A percentile compares a stretch with the other conserved stretches of the same genome.
Conservation (phyloP, 257 asterid genomes). For the Solanum phureja region DNA sequence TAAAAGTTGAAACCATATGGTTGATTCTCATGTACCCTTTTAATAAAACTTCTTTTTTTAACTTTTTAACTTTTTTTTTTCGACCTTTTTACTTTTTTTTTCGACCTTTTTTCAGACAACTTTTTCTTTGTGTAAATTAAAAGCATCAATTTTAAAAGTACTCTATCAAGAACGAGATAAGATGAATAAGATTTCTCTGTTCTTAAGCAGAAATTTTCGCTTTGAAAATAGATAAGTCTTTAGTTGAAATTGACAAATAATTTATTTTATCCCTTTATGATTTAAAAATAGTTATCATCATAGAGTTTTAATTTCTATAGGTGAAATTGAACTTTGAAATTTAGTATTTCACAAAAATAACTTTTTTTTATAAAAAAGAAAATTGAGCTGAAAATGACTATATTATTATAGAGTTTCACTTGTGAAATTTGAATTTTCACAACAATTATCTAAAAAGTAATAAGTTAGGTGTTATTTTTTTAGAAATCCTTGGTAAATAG, state of each 20-base stretch:
- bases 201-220: background rate
- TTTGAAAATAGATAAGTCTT: fast-evolving
- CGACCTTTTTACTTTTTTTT: background rate
- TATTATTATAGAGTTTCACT: background rate
- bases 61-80: too few relatives aligned
- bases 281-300: background rate
- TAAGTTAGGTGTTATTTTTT: background rate
- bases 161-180: too few relatives aligned
- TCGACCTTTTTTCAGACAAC: background rate
- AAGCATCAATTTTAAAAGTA: background rate
- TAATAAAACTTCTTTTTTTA: background rate
- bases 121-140: background rate
- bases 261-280: background rate
- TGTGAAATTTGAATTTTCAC: background rate
- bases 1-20: background rate
- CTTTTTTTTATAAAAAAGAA: too few relatives aligned
- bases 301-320: background rate
- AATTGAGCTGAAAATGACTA: too few relatives aligned
- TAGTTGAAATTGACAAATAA: background rate
- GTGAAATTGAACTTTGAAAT: background rate
- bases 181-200: background rate
- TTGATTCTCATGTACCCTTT: constrained; percentile 5
- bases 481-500: background rate
- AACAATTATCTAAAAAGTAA: background rate
- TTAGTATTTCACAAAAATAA: background rate